Base-by-base conservation (phyloP, 495 filamentous ascomycete species). In the Glarea lozoyensis region DNA sequence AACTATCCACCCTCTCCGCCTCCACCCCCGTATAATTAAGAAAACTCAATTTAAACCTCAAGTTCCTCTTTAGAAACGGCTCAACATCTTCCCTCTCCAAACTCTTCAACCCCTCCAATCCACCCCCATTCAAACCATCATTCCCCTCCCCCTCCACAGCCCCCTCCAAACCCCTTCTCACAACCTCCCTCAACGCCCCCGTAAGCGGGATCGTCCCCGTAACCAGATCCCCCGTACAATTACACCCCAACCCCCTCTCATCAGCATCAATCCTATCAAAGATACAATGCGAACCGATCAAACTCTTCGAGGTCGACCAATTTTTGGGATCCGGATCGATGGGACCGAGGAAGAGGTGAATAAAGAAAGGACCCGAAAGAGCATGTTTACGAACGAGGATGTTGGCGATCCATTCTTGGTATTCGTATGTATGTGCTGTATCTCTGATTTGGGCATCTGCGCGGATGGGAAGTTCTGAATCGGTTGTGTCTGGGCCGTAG, bases 291-390 rank as follows among this genome's bases (percentile, higher is more conserved):
- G 73, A 68, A 4, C 77, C 80, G 6, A 79, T 60, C 9, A 78
- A 64, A 37, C 60, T 70, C 3, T 59, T 45, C 3, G 66, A 62
- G 24, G 54, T 52, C 9, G 64, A 53, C 69, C 73, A 78, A 2
- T 48, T 42, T 5, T 41, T 42, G 0, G 65, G 49, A 36, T 74
- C 59, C 2, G 40, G 21, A n/a, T 62, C 59, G 3, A 63, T 55
- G 6, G 57, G 52, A 3, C 78, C 77, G 7, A 81, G 46, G 58
- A 83, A 84, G 41, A 84, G 54, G 54, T 76, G 70, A 39, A 84
- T 61, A 27, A 64, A 69, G 57, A 77, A 81, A 1, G 75, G 67
- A 15, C 63, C 66, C 19, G 61, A 51, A 24, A 81, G 55, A 12
- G 68, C 72, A 33, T 69, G 67, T 48, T 75, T 77, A 34, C 62